Evolutionary conservation across 345 rosid genomes (phyloP).

Genomic region (Ceriops zippeliana): DNA sequence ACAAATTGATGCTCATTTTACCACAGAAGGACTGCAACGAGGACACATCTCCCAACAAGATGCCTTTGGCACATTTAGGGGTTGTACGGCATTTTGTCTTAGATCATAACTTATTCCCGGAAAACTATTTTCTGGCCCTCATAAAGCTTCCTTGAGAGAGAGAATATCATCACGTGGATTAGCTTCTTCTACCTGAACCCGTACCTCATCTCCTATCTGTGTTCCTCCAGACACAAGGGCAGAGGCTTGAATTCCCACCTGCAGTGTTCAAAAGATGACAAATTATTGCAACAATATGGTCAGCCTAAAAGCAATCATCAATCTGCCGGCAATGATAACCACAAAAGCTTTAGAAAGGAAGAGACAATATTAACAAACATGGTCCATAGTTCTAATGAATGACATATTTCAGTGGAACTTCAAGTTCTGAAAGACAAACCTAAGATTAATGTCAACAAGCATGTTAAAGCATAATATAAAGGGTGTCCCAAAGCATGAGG

Average conservation of each 20-base stretch:
- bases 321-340: not conserved
- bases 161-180: conserved; percentile 75
- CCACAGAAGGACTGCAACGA: conserved; percentile 13
- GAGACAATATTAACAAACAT: not conserved
- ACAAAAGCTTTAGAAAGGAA: not conserved
- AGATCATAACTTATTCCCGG: conserved; percentile 7
- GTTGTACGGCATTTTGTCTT: not conserved
- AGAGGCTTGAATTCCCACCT: conserved; percentile 83
- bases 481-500: no score
- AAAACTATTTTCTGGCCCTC: conserved; percentile 13
- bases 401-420: no score
- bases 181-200: conserved; percentile 78
- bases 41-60: conserved; percentile 6
- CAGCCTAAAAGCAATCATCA: not conserved
- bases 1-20: not conserved
- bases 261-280: conserved; percentile 19
- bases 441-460: no score
- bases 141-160: conserved; percentile 55
- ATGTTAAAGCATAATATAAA: no score
- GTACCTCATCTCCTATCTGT: conserved; percentile 76
- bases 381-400: no score
- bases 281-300: not conserved
- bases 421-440: no score
- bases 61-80: not conserved
- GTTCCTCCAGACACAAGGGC: conserved; percentile 75